These are phyloP conservation scores for Ensete ventricosum DNA, from an alignment of 176 grass and related monocot genomes.

Conservation along the genomic window DNA sequence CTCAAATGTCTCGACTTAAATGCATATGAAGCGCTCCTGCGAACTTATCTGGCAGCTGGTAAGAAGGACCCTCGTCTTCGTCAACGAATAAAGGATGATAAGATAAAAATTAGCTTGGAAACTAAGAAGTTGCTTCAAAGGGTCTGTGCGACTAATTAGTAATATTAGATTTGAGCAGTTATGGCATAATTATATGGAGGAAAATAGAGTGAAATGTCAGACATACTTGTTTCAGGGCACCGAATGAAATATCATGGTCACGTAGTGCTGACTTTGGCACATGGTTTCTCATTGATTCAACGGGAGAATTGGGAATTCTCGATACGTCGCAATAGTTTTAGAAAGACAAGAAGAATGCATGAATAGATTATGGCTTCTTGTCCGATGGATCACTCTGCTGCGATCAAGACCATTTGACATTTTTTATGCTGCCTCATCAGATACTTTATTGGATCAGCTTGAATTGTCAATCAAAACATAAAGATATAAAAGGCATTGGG, in stretches of 20 bases:
- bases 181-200: too few relatives aligned
- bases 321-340: too few relatives aligned
- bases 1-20: conserved; percentile 35
- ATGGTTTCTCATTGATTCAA: not conserved
- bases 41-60: conserved; percentile 32
- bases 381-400: too few relatives aligned
- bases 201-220: not conserved
- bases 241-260: not conserved
- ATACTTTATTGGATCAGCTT: too few relatives aligned
- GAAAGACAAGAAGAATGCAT: too few relatives aligned
- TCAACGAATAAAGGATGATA: conserved; percentile 44
- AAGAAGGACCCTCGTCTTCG: conserved; percentile 25
- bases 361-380: too few relatives aligned
- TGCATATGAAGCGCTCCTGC: conserved; percentile 38
- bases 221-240: not conserved
- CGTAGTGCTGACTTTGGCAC: not conserved
- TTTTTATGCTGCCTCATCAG: too few relatives aligned
- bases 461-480: too few relatives aligned
- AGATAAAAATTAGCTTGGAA: conserved; percentile 37
- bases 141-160: conserved; percentile 18
- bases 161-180: not conserved
- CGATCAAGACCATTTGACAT: too few relatives aligned
- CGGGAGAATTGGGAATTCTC: not conserved
- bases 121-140: conserved; percentile 39
- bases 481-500: too few relatives aligned